A percentile compares a stretch with the other conserved stretches of the same genome.
Conservation (phyloP, 2,329 filamentous ascomycete species). For the Aspergillus udagawae region DNA sequence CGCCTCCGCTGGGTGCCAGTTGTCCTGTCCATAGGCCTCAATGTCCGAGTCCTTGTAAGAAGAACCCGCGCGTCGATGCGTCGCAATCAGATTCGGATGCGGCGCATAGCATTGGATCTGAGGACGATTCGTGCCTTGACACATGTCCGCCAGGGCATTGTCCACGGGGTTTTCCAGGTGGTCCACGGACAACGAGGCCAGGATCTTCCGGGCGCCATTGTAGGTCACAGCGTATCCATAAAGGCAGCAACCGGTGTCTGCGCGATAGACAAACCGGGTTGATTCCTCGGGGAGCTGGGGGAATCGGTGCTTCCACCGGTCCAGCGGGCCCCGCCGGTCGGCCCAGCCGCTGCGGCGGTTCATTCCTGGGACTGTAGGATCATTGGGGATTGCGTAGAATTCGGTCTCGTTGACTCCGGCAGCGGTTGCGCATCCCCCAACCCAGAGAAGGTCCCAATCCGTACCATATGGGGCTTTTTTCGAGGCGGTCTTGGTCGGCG, state of each 20-base stretch:
- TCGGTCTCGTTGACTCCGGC: neutral
- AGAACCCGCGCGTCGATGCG: constrained; percentile 41
- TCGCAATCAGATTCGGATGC: constrained; percentile 47
- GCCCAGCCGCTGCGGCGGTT: neutral
- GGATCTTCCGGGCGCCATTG: constrained; percentile 34
- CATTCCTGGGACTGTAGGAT: neutral
- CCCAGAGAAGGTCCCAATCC: neutral
- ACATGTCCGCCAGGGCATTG: constrained; percentile 46
- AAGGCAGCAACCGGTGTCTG: constrained; percentile 31
- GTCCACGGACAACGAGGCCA: constrained; percentile 27
- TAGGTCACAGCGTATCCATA: constrained; percentile 39
- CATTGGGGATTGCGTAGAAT: neutral
- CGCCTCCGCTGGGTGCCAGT: constrained; percentile 12
- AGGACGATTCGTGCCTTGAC: constrained; percentile 35
- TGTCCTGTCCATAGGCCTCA: constrained; percentile 12
- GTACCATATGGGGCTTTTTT: constrained; percentile 24
- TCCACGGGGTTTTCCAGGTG: constrained; percentile 35
- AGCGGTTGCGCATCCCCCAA: neutral
- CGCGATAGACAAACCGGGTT: constrained; percentile 35
- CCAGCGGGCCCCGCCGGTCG: neutral
- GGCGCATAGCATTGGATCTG: constrained; percentile 35
- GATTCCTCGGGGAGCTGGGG: constrained; percentile 22
- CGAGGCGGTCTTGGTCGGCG: constrained; percentile 21
- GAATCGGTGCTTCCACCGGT: neutral
- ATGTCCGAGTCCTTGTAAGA: constrained; percentile 27